Evolutionary conservation across 75 land plant genomes (phyloP), one percentile per base, ranked within the genome.

Genomic region (Adiantum capillusveneris): DNA sequence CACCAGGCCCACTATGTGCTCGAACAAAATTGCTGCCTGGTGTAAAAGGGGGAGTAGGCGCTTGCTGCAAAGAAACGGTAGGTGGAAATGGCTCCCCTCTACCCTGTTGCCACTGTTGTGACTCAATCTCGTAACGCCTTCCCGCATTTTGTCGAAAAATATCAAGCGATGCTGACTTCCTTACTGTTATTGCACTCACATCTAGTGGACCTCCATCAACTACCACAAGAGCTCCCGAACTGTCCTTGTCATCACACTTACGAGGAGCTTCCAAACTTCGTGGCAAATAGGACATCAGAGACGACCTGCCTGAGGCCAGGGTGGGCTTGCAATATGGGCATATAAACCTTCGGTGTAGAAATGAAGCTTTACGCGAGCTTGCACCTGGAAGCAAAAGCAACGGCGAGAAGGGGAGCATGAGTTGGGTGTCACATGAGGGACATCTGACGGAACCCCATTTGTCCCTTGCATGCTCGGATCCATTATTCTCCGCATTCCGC

Each of bases 91-190:
- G 5, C 2, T 20, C 52, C 2, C 46, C 46, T 1, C 57, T 31
- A 0, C 59, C 67, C 25, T 63, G 67, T 29, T 70, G 72, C 67
- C 59, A 63, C 25, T 64, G 69, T 41, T 65, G 69, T 31, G 69
- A 34, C 37, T 34, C 37, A 34, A 34, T 34, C 9, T 34, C 37
- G 37, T 70, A 25, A 20, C 56, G 11, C 53, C 58, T 19, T 55
- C 58, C 17, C 5, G 17, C 5, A 7, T 6, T 34, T 5, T 34
- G 7, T 5, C 7, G 37, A 34, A 34, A 9, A 34, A 34, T 5
- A 34, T 9, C 37, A 9, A 9, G 37, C 7, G 37, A 34, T 34
- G 37, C 9, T 3, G 37, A 34, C 3, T 3, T 34, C 17, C 49
- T 46, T 3, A 46, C 21, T 20, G 49, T n/a, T 28, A 46, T 46